Conservation (phyloP, 495 filamentous ascomycete genomes). For the Niebla homalea region DNA sequence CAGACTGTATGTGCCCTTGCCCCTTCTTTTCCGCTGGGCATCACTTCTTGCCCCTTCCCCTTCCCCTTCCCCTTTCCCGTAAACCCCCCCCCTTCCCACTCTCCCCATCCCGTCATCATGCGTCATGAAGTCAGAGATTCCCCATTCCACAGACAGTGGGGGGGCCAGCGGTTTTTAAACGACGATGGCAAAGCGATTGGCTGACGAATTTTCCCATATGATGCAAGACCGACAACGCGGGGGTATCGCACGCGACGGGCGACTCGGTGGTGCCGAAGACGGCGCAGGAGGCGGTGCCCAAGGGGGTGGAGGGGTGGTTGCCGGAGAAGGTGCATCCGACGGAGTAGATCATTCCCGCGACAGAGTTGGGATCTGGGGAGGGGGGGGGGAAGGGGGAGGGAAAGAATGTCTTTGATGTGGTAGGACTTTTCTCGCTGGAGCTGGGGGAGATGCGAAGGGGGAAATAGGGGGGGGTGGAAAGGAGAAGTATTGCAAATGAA, state of each 20-base stretch:
- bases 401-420: background rate
- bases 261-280: constrained; percentile 9
- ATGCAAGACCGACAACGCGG: background rate
- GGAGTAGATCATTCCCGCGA: background rate
- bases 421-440: too few relatives aligned
- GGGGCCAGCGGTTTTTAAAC: too few relatives aligned
- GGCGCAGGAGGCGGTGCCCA: constrained; percentile 13
- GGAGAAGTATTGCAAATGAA: too few relatives aligned
- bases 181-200: too few relatives aligned
- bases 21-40: background rate
- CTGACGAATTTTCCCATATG: background rate
- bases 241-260: constrained; percentile 3
- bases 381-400: background rate
- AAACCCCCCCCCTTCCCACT: too few relatives aligned
- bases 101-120: too few relatives aligned
- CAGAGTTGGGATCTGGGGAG: background rate
- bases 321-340: constrained; percentile 15
- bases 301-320: constrained; percentile 10
- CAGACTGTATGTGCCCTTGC: background rate
- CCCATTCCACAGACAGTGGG: too few relatives aligned
- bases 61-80: too few relatives aligned
- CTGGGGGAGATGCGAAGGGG: too few relatives aligned
- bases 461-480: too few relatives aligned
- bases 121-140: too few relatives aligned
- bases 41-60: too few relatives aligned